Conservation (phyloP, 371 early-diverging fungal species). For the Gilbertella persicaria region DNA sequence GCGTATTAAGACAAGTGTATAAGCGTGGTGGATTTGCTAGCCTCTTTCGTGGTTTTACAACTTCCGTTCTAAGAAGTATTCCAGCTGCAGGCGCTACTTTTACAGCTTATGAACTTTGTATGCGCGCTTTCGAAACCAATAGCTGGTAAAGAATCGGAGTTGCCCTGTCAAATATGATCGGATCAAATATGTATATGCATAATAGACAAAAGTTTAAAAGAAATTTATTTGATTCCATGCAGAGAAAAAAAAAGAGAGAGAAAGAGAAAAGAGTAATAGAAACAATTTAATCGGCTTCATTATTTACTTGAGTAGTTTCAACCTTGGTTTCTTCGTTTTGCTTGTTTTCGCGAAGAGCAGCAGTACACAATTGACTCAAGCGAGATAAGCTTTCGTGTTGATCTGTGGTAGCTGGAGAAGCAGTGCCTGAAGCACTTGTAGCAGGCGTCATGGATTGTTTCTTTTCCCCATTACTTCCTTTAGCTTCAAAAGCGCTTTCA, state of each 20-base stretch:
- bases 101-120: constrained; percentile 73
- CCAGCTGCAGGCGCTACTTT: constrained; percentile 82
- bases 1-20: constrained; percentile 53
- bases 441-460: constrained; percentile 37
- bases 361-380: constrained; percentile 46
- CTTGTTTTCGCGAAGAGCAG: constrained; percentile 36
- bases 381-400: constrained; percentile 38
- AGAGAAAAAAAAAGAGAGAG: neutral
- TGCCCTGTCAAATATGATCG: constrained; percentile 16
- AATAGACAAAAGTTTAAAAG: too few relatives aligned
- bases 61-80: constrained; percentile 60
- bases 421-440: constrained; percentile 39
- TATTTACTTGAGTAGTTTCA: neutral
- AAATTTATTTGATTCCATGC: too few relatives aligned
- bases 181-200: neutral
- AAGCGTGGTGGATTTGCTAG: constrained; percentile 55
- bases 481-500: neutral
- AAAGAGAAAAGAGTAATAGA: neutral
- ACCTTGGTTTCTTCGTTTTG: constrained; percentile 11
- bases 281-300: neutral
- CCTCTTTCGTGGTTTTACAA: constrained; percentile 66
- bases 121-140: constrained; percentile 45
- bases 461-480: constrained; percentile 12
- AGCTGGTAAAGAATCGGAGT: constrained; percentile 29
- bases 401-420: constrained; percentile 39